Conservation (phyloP, 1,284 basidiomycete species). For the Fereydounia khargensis region DNA sequence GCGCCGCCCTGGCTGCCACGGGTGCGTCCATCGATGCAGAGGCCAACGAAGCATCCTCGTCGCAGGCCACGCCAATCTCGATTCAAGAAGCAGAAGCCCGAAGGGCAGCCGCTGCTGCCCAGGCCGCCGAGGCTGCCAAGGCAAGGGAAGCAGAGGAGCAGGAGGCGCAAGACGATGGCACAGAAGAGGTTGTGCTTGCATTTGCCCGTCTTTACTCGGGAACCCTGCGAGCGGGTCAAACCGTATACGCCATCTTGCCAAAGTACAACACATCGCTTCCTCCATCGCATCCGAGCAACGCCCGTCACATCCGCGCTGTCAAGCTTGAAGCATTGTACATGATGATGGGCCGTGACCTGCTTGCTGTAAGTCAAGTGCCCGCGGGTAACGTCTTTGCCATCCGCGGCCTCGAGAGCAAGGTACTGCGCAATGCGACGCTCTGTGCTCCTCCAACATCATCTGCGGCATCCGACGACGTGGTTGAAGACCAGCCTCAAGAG, state of each 20-base stretch:
- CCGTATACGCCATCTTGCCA: slow-evolving; percentile 73
- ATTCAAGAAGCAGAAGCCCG: slow-evolving; percentile 27
- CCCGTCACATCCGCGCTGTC: slow-evolving; percentile 67
- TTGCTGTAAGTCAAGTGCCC: slow-evolving; percentile 76
- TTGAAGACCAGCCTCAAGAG: slow-evolving; percentile 2
- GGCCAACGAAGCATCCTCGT: no score
- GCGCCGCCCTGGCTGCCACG: slow-evolving; percentile 54
- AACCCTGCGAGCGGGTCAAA: slow-evolving; percentile 68
- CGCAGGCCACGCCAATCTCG: slow-evolving; percentile 23
- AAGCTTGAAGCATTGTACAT: slow-evolving; percentile 79
- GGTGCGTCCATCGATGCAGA: slow-evolving; percentile 31
- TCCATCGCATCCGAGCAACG: slow-evolving; percentile 66
- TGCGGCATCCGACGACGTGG: slow-evolving; percentile 15
- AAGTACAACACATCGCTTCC: slow-evolving; percentile 76
- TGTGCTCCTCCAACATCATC: slow-evolving; percentile 63
- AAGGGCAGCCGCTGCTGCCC: slow-evolving; percentile 15
- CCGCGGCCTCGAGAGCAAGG: slow-evolving; percentile 81
- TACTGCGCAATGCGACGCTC: slow-evolving; percentile 85
- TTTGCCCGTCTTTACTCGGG: slow-evolving; percentile 94
- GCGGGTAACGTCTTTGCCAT: slow-evolving; percentile 96
- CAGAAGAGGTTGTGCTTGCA: slow-evolving; percentile 62
- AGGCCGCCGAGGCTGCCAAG: slow-evolving; percentile 15
- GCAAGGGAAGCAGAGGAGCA: slow-evolving; percentile 11
- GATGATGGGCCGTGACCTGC: slow-evolving; percentile 96
- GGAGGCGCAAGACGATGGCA: slow-evolving; percentile 15